These are phyloP conservation scores for Desmodesmus armatus DNA, from an alignment of 139 green algal genomes.

Conservation along the genomic window DNA sequence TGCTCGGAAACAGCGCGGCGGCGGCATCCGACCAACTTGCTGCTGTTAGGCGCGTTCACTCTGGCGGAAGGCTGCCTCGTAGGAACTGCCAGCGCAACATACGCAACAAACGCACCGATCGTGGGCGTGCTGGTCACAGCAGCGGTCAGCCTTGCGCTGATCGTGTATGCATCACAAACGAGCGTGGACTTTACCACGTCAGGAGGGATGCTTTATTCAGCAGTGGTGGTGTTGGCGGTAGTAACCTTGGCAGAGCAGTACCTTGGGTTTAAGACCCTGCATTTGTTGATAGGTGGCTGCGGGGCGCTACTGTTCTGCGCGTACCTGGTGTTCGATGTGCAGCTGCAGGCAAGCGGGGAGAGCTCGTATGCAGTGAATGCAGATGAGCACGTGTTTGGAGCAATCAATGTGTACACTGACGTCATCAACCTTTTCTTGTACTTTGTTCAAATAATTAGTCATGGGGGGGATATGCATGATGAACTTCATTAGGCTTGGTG, in stretches of 20 bases:
- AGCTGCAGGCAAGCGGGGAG: slow-evolving; percentile 6
- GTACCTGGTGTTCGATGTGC: slow-evolving; percentile 54
- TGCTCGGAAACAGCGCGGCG: slow-evolving; percentile 34
- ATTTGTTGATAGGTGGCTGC: slow-evolving; percentile 23
- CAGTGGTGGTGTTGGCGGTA: slow-evolving; percentile 41
- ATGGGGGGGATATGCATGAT: no score
- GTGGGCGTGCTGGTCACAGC: slow-evolving; percentile 44
- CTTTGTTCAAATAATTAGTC: slow-evolving; percentile 56
- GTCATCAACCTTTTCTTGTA: slow-evolving; percentile 70
- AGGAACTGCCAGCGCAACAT: slow-evolving; percentile 25
- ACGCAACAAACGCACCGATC: slow-evolving; percentile 27
- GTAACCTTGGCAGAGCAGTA: slow-evolving; percentile 42
- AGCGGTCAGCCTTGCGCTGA: slow-evolving; percentile 30
- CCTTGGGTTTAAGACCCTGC: neutral
- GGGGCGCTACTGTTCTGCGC: slow-evolving; percentile 53
- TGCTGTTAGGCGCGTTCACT: slow-evolving; percentile 39
- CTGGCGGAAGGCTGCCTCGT: slow-evolving; percentile 29
- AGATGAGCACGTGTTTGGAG: slow-evolving; percentile 62
- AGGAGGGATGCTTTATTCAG: slow-evolving; percentile 48
- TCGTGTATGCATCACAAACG: slow-evolving; percentile 51
- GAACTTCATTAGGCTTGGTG: no score
- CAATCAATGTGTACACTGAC: slow-evolving; percentile 63
- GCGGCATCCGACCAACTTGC: slow-evolving; percentile 11
- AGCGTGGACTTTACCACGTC: slow-evolving; percentile 52
- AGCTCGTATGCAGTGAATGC: slow-evolving; percentile 32